These are phyloP conservation scores for Durotheca rogersii DNA, from an alignment of 495 filamentous ascomycete genomes.

Conservation along the genomic window DNA sequence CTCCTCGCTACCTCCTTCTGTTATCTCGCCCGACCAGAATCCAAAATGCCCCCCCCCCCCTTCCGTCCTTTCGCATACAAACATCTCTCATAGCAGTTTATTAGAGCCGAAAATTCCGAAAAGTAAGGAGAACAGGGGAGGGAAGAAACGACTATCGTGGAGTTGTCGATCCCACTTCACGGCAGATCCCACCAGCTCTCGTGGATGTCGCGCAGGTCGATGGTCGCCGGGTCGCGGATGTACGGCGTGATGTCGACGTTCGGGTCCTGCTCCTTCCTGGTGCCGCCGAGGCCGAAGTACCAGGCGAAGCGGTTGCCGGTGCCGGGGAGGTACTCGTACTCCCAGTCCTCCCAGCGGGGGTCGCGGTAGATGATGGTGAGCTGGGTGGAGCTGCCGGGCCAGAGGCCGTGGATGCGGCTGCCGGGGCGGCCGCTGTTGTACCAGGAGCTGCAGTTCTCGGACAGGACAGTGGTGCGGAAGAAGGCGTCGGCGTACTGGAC, in stretches of 20 bases:
- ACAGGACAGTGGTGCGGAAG: constrained; percentile 61
- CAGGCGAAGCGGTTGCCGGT: constrained; percentile 45
- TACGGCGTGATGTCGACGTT: constrained; percentile 44
- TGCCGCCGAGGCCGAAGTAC: constrained; percentile 50
- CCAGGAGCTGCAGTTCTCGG: constrained; percentile 67
- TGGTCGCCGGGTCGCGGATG: constrained; percentile 35
- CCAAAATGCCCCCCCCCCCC: no score
- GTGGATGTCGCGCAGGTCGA: constrained; percentile 43
- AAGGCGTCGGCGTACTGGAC: constrained; percentile 61
- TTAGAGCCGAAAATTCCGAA: no score
- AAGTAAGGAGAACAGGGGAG: not conserved
- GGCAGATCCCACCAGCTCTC: constrained; percentile 45
- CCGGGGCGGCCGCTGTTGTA: constrained; percentile 63
- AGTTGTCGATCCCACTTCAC: not conserved
- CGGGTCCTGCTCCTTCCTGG: constrained; percentile 41
- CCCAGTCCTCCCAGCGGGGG: constrained; percentile 72
- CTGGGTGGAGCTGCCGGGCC: constrained; percentile 64
- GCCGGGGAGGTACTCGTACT: constrained; percentile 56
- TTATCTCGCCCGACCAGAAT: no score
- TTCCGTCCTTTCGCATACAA: no score
- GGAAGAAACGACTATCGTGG: not conserved
- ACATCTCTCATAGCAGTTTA: no score
- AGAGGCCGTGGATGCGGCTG: constrained; percentile 60
- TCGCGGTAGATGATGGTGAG: constrained; percentile 57
- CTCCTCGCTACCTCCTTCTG: no score